A percentile compares a stretch with the other conserved stretches of the same genome.
These are phyloP conservation scores for Lactarius deliciosus DNA, from an alignment of 768 basidiomycete species.

Conservation along the genomic window DNA sequence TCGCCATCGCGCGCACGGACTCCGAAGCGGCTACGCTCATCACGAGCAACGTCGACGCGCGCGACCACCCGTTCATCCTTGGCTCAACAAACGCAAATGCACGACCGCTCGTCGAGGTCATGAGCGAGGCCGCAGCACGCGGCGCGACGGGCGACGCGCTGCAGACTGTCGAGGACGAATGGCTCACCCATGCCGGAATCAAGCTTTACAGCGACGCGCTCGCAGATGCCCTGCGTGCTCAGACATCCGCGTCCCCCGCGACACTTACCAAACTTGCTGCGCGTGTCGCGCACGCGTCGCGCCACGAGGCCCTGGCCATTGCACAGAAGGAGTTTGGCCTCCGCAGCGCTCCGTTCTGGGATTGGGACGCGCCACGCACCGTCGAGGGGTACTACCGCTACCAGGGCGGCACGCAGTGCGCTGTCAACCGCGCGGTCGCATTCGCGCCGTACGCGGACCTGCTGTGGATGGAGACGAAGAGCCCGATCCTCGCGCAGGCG, in stretches of 20 bases:
- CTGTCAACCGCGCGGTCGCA: constrained; percentile 86
- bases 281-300: constrained; percentile 66
- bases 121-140: constrained; percentile 79
- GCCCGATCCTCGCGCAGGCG: constrained; percentile 89
- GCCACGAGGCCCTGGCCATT: constrained; percentile 65
- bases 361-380: constrained; percentile 93
- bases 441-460: constrained; percentile 93
- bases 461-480: constrained; percentile 97
- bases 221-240: constrained; percentile 60
- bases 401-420: constrained; percentile 94
- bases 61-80: constrained; percentile 98
- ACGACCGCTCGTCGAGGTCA: constrained; percentile 69
- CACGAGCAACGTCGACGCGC: constrained; percentile 92
- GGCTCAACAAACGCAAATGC: constrained; percentile 79
- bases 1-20: constrained; percentile 91
- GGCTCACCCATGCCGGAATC: constrained; percentile 76
- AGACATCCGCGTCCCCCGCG: constrained; percentile 48
- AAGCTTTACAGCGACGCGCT: constrained; percentile 75
- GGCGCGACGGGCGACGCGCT: constrained; percentile 80
- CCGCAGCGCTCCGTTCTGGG: constrained; percentile 77
- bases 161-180: constrained; percentile 86
- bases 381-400: constrained; percentile 97
- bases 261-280: constrained; percentile 61
- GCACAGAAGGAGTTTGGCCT: constrained; percentile 81
- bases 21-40: constrained; percentile 97